Base-by-base conservation (phyloP, 2,329 filamentous ascomycete genomes). In the Colletotrichum graminicola region DNA sequence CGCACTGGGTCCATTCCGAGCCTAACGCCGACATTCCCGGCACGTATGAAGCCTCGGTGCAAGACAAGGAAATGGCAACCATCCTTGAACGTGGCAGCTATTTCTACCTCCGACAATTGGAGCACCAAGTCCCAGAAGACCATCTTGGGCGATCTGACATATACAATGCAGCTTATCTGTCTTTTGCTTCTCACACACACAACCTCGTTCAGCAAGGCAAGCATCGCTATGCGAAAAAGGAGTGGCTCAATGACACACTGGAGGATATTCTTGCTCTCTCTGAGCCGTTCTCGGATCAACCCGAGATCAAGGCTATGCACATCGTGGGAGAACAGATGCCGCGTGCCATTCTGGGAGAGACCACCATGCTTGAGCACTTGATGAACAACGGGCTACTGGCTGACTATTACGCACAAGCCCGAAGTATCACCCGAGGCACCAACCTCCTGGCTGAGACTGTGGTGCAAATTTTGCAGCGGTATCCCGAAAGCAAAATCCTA, bases 351-450 rank as follows among this genome's bases (percentile, higher is more conserved):
- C 75, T 77, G 0, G 80, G 78, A 3, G 75, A 79, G 47, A 77
- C 70, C 7, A 80, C 75, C 4, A 79, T 82, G 65, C 76, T 84
- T 10, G 83, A 84, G 65, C 76, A 79, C 56, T 72, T 85, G 62
- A 76, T 75, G 41, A 74, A 78, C 39, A 76, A 83, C 21, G 75
- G 78, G 5, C 73, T 83, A 51, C 73, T 84, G 5, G 74, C 79
- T 12, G 60, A 75, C 3, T 79, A 81, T 59, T 84, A 85, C 67
- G 69, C 32, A 57, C 72, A 75, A 7, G 75, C 74, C 10, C 61
- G 76, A 14, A 66, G 36, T 2, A 66, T 60, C 36, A 57, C 36
- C 12, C 55, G 55, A 43, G 55, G 55, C 36, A 57, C 55, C 55
- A 12, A 43, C 1, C 12, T 57, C 36, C 7, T 57, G 26, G 36